Base-by-base conservation (phyloP, 768 basidiomycete species). In the Pleurotus tuoliensis region DNA sequence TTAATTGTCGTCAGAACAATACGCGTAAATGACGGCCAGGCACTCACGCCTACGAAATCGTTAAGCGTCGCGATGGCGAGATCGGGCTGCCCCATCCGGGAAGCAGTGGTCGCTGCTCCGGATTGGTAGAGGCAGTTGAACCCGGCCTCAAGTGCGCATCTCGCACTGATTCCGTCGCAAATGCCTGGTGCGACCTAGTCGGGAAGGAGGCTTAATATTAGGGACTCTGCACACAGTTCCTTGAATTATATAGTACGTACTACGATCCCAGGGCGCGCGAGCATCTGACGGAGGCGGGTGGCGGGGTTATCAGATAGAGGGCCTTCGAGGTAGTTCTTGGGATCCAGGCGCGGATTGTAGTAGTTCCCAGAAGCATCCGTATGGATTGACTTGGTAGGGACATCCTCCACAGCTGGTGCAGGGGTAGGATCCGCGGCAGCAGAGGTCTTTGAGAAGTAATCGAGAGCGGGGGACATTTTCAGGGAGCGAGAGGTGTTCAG, bases 121-220 rank as follows among this genome's bases (percentile, higher is more conserved):
- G 86, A 89, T 71, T 90, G 89, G 67, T 91, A 92, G 56, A 90
- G 59, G 62, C 88, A 90, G 22, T 79, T 76, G 62, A 91, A 92
- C 16, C 89, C 89, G 37, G 88, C 87, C 70, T 92, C 89, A 5
- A 91, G 69, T 8, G 90, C 90, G 59, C 88, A 88, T 24, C 90
- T 79, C 6, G 88, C 88, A 62, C 87, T 88, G 64, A 92, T 90
- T 47, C 87, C 88, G 55, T 90, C 88, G 56, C 88, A 88, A 41
- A 90, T 84, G 41, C 88, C 88, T 15, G 87, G 88, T 2, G 87
- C 88, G 62, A 88, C 69, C 87, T 88, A 45, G 8, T 43, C 34
- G 22, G 56, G 22, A 20, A 15, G 22, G 44, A 30, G 30, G 8
- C 30, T 30, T 8, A 30, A 30, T 11, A 30, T 27, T 48, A 22